Base-by-base conservation (phyloP, 345 rosid genomes). In the Salix brachista region DNA sequence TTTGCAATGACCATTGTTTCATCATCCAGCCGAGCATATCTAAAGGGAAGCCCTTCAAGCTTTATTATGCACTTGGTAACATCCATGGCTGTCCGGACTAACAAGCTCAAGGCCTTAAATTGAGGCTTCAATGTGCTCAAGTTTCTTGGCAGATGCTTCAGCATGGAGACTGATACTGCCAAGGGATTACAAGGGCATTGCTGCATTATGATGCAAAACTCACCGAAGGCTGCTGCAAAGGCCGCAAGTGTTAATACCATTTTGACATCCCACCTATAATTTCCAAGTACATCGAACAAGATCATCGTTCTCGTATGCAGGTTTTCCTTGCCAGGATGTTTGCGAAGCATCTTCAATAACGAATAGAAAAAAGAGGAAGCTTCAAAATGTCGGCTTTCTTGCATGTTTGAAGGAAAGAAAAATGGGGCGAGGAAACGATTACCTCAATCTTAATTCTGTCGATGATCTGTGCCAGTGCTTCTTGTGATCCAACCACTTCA, bases 221-320 rank as follows among this genome's bases (percentile, higher is more conserved):
- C 87, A 70, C 94, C 91, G 71, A 88, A 92, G 85, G 68, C 77
- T 69, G 84, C 67, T 69, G 90, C 88, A 76, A 92, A 86, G 78
- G 90, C 92, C 76, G 94, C 91, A 56, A 94, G 91, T 56, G 87
- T 82, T 78, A 94, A 69, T 61, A 66, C 91, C 75, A 89, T 58
- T 85, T 94, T 92, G 18, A 90, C 92, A 79, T 87, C 97, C 98
- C 97, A 94, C 81, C 80, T 81, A 72, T 89, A 89, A 34, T 75
- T 86, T 65, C 85, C 84, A 42, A 94, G 88, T 79, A 78, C 83
- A 82, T 91, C 90, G 17, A 94, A 87, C 82, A 88, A 26, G 69
- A 25, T 41, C 89, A 92, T 85, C 39, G 93, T 89, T 73, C 87
- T 83, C 1, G 76, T 19, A 23, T 86, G 91, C 61, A 84, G 75